phyloP scores from a whole-genome alignment of 306 rosid species.

The Elaeagnus macrophylla region DNA sequence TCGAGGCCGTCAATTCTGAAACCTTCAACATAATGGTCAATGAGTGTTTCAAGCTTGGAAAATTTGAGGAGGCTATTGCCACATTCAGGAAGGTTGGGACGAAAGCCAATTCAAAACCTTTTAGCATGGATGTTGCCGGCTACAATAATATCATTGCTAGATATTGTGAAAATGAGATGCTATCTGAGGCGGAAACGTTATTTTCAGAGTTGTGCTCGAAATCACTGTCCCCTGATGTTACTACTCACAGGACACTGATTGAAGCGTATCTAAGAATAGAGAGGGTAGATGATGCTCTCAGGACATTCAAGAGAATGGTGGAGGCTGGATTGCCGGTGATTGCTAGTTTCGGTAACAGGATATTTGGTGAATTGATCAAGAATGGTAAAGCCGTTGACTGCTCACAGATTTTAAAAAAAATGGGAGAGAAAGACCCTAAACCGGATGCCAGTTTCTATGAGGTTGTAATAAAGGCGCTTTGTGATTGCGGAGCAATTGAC shows the following conservation, averaged over 20 bases:
- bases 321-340: slow-evolving; percentile 80
- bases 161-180: slow-evolving; percentile 70
- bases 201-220: slow-evolving; percentile 67
- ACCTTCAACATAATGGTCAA: slow-evolving; percentile 84
- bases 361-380: slow-evolving; percentile 63
- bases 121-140: slow-evolving; percentile 89
- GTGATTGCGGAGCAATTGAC: slow-evolving; percentile 50
- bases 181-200: slow-evolving; percentile 53
- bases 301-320: slow-evolving; percentile 66
- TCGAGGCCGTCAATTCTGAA: slow-evolving; percentile 83
- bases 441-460: slow-evolving; percentile 84
- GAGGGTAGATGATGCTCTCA: slow-evolving; percentile 66
- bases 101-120: slow-evolving; percentile 58
- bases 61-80: slow-evolving; percentile 43
- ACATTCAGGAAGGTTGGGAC: slow-evolving; percentile 79
- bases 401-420: slow-evolving; percentile 65
- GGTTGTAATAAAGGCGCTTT: slow-evolving; percentile 74
- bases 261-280: slow-evolving; percentile 58
- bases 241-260: slow-evolving; percentile 62
- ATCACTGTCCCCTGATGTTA: slow-evolving; percentile 78
- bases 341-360: slow-evolving; percentile 64
- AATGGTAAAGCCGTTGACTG: slow-evolving; percentile 61
- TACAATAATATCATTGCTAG: slow-evolving; percentile 72
- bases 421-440: slow-evolving; percentile 92
- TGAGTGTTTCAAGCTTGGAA: slow-evolving; percentile 60